Base-by-base conservation (phyloP, 164 flowering plant genomes). In the Aristolochia californica region DNA sequence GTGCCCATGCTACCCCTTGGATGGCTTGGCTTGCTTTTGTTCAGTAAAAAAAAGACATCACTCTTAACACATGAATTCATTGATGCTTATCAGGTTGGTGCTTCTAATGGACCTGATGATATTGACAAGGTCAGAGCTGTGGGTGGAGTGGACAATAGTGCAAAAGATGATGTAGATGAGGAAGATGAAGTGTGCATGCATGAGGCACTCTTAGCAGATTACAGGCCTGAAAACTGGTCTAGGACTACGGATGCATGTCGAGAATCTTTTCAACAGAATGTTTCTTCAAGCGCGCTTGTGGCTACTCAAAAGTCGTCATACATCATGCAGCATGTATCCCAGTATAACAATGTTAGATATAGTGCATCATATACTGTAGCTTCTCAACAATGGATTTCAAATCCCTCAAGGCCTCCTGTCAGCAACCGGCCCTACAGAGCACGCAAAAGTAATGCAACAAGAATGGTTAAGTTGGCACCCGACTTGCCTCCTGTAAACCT, bases 401-500 rank as follows among this genome's bases (percentile, higher is more conserved):
- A 62, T 45, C 82, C 61, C 62, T 61, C 53, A 53, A 50, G 13
- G 54, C 27, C 14, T 72, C 48, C 78, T 70, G 48, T 26, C 68
- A 26, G 25, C 7, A 63, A 55, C 14, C 72, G 73, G 52, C 84
- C 87, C 50, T 76, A 82, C 60, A 77, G 88, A 54, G 72, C 69
- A 63, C 85, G 83, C 27, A 80, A 70, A 65, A 34, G 62, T 22
- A 75, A 71, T 44, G 70, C 52, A 64, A 45, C 73, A 34, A 77
- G 65, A 45, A 49, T 77, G 40, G 96, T 93, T 51, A 85, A 78
- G 75, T 79, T 93, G 74, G 91, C 97, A 53, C 99, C 99, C 15
- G 84, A 71, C 54, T 77, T 93, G 68, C 95, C 97, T 60, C 95
- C 95, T 25, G 87, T 93, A 49, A 87, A 88, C 73, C 97, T 89